Base-by-base conservation (phyloP, 2,329 filamentous ascomycete genomes). In the Colletotrichum horii region DNA sequence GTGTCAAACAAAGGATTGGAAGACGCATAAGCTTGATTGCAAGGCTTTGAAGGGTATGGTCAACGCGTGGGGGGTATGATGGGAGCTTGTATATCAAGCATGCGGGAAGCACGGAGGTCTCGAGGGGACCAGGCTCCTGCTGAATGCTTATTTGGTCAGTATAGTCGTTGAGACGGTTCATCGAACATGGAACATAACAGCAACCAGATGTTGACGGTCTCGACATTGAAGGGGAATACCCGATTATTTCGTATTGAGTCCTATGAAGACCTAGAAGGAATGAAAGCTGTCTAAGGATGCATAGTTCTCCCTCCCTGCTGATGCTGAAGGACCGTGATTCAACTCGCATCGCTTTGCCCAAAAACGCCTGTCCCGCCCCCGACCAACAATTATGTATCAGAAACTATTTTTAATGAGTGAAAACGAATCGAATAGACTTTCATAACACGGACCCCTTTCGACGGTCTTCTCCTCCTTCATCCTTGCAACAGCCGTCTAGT, bases 1-100 rank as follows among this genome's bases (percentile, higher is more conserved):
- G 22, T 88, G 87, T 62, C 87, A 88, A 76, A 81, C 82, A 9
- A 83, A 82, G 56, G 85, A 83, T 19, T 88, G 87, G 87, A 82
- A 84, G 68, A 79, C 82, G 64, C 87, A 88, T 74, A 88, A 87
- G 78, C 76, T 72, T 6, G 85, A 87, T 68, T 88, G 87, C 75
- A 88, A 87, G 79, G 80, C 85, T 16, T 79, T 87, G 62, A 87
- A 84, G 77, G 82, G 79, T 0, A 82, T 88, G 34, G 81, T 79
- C 24, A 79, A 82, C 12, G 84, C 86, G 26, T 87, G 84, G 83
- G 75, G 79, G n/a, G 24, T 55, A 15, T 77, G 73, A 77, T 6
- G 19, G 26, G 48, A 16, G 30, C 7, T 15, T n/a, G 2, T 8
- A 22, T 3, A 12, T 43, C 38, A 43, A n/a, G 38, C 38, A 3